Percentiles rank a stretch among this genome's conserved stretches.
Evolutionary conservation across 1,139 yeast species (phyloP).

Genomic region (Chernovozyma sophiae-reginae): DNA sequence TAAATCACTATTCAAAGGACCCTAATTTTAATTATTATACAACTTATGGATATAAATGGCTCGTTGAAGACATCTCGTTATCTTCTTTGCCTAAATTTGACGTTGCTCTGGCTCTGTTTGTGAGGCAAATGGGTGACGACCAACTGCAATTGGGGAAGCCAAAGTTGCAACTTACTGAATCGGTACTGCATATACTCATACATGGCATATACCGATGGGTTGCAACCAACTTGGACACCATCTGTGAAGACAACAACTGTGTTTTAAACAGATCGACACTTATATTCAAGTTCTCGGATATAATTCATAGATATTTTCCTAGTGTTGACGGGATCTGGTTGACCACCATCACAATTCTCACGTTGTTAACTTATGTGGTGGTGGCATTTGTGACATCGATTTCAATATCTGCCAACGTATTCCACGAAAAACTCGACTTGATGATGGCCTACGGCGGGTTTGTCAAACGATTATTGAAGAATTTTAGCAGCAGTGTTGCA

Average conservation of each 20-base stretch:
- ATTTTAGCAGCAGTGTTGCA: too few relatives aligned
- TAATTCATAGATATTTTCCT: constrained; percentile 16
- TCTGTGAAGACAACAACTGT: constrained; percentile 6
- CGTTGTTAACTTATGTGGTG: constrained; percentile 26
- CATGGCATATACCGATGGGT: constrained; percentile 3
- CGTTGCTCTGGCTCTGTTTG: too few relatives aligned
- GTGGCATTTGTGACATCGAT: too few relatives aligned
- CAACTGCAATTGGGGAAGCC: too few relatives aligned
- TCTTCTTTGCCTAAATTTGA: constrained; percentile 5
- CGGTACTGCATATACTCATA: too few relatives aligned
- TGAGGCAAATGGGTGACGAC: too few relatives aligned
- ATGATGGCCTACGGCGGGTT: too few relatives aligned
- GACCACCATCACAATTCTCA: constrained; percentile 24
- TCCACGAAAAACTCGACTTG: too few relatives aligned
- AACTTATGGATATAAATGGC: neutral
- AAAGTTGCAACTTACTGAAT: too few relatives aligned
- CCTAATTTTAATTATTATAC: constrained; percentile 7
- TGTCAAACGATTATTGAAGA: too few relatives aligned
- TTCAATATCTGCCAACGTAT: too few relatives aligned
- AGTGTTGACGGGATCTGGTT: constrained; percentile 18
- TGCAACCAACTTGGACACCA: constrained; percentile 1
- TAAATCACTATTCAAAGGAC: constrained; percentile 5
- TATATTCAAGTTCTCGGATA: constrained; percentile 27
- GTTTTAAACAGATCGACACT: constrained; percentile 13
- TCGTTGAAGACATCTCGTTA: neutral